Evolutionary conservation across 306 rosid genomes (phyloP).

Genomic region (Boehmeria nivea): DNA sequence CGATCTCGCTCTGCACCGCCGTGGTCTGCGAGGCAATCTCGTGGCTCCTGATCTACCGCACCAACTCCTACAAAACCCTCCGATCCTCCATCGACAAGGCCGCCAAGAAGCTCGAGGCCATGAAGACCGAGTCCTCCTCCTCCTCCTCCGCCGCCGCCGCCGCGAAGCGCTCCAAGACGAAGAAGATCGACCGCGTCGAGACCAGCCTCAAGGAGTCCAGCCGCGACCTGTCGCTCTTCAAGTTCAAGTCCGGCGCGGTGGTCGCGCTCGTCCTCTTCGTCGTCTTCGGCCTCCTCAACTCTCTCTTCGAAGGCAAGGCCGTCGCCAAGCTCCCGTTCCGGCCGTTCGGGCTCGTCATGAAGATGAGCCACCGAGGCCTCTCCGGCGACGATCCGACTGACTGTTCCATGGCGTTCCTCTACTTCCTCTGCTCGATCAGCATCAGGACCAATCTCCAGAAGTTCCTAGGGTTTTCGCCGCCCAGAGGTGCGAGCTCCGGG

Average conservation of each 20-base stretch:
- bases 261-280: constrained; percentile 96
- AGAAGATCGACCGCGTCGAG: constrained; percentile 97
- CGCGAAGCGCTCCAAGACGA: constrained; percentile 77
- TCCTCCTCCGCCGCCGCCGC: constrained; percentile 36
- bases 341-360: constrained; percentile 80
- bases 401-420: constrained; percentile 93
- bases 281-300: constrained; percentile 84
- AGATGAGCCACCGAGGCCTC: constrained; percentile 95
- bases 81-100: constrained; percentile 96
- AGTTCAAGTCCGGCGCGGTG: constrained; percentile 95
- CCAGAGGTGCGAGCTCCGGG: constrained; percentile 79
- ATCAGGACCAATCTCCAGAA: constrained; percentile 93
- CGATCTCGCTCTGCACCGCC: constrained; percentile 92
- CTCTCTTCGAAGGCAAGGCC: constrained; percentile 84
- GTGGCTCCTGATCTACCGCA: constrained; percentile 90
- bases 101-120: constrained; percentile 93
- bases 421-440: constrained; percentile 92
- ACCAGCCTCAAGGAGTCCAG: constrained; percentile 92
- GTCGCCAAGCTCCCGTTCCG: constrained; percentile 82
- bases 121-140: constrained; percentile 57
- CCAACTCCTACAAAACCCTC: constrained; percentile 91
- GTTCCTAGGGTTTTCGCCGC: constrained; percentile 91
- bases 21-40: constrained; percentile 90
- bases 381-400: constrained; percentile 85
- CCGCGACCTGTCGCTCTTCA: constrained; percentile 89